Base-by-base conservation (phyloP, 345 rosid species). In the Sisymbrium irio region DNA sequence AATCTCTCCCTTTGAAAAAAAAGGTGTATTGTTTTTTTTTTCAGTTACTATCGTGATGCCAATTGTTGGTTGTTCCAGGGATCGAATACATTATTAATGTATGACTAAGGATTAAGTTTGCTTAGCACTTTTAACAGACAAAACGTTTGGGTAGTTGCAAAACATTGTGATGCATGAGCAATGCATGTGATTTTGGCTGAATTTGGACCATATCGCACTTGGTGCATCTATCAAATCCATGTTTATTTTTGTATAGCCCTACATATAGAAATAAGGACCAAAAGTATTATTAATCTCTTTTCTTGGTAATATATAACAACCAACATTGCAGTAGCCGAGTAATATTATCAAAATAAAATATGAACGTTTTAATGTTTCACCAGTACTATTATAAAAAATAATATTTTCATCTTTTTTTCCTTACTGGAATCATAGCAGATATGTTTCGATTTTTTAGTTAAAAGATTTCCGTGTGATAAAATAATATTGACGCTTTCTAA, bases 211-310 rank as follows among this genome's bases (percentile, higher is more conserved):
- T 50, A 49, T 59, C 68, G 10, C 37, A 50, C 49, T 67, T 74
- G 67, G 61, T 74, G 67, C 61, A 66, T 67, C 73, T 45, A 75
- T n/a, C 73, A 75, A 67, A 58, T 75, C 73, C 66, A 58, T 9
- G 13, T 40, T 51, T 30, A 40, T 19, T 22, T 55, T 33, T 41
- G 20, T 19, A 42, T 58, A 59, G 1, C 51, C 67, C 53, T 61
- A 46, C 25, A 37, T 18, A 50, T 5, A 50, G 32, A 13, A 25
- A 47, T 55, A 50, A 39, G 9, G 40, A 63, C 19, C 42, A 54
- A 63, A 72, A 63, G 33, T 53, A 35, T 41, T 54, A 53, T 40
- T 53, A 4, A n/a, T 18, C 55, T 51, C 25, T 51, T 62, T 49
- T 63, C 37, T 63, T 63, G n/a, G 2, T 18, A 33, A 51, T 9